Evolutionary conservation across 2,329 filamentous ascomycete genomes (phyloP).

Genomic region (Botrytis hyacinthi): DNA sequence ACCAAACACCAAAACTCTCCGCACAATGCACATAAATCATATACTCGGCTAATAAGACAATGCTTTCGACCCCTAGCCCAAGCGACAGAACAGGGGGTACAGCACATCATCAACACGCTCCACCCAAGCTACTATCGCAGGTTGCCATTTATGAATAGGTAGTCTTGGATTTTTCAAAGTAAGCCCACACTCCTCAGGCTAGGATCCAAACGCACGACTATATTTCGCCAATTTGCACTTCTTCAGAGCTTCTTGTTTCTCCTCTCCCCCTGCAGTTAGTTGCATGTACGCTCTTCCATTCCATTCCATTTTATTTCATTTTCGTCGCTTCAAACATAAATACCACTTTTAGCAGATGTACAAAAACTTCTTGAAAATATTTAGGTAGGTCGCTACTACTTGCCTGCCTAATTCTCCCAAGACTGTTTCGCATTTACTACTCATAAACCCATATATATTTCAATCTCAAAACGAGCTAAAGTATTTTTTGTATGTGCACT

Average conservation of each 20-base stretch:
- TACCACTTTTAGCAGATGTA: neutral
- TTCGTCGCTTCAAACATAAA: neutral
- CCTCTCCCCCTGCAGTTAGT: neutral
- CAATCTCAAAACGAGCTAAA: neutral
- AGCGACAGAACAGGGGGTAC: neutral
- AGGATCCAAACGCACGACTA: neutral
- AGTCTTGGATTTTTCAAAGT: neutral
- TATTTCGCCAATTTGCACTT: neutral
- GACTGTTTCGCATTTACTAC: neutral
- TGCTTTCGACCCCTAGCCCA: neutral
- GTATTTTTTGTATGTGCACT: neutral
- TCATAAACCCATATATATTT: neutral
- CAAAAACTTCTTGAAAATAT: neutral
- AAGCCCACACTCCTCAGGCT: fast-evolving
- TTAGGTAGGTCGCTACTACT: neutral
- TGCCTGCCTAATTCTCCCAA: fast-evolving
- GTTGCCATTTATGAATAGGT: neutral
- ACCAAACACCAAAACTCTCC: neutral
- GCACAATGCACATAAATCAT: neutral
- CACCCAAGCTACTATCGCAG: neutral
- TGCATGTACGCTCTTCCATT: neutral
- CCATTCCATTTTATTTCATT: too few species aligned
- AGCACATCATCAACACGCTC: neutral
- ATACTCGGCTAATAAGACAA: neutral
- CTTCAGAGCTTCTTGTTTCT: neutral